Evolutionary conservation across 2,329 filamentous ascomycete species (phyloP), one percentile per base, ranked within the genome.

Genomic region (Clarireedia homoeocarpa): DNA sequence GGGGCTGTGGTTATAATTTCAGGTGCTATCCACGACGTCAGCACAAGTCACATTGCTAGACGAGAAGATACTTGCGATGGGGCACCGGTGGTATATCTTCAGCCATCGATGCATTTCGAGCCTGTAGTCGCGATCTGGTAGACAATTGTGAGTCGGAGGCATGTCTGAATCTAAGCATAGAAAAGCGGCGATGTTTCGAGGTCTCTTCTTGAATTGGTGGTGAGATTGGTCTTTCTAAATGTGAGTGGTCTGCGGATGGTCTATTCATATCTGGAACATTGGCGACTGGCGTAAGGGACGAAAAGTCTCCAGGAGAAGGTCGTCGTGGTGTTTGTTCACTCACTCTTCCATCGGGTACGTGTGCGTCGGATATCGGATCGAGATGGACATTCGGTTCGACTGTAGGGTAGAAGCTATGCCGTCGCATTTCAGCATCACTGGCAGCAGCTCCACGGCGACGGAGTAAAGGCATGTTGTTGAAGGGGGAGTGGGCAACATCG

Each of bases 1-100:
- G 94, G 91, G 15, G 91, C 89, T 10, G 92, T 97, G 50, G 88
- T 96, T 70, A 97, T 94, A 69, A 97, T 97, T 63, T 82, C 77
- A 48, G 83, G 82, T 60, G 82, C 82, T 85, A 64, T 47, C 6
- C 39, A 45, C 27, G 14, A 45, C 57, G 58, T 62, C 36, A 59
- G 57, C 39, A 48, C 40, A 46, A 23, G 23, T 24, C 6, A 46
- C 3, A 12, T 6, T 24, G 12, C 5, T 6, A 24, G 4, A 46
- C 12, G n/a, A 20, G 17, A 73, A 40, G 45, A 70, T 24, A 67
- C 63, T 62, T 82, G 83, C 76, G 79, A 72, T 73, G 80, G 68
- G 75, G 83, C 67, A 81, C 76, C 64, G 77, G 84, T 65, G 77
- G 82, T 48, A 60, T 51, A n/a, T 72, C 63, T 74, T 78, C 65